phyloP scores from a whole-genome alignment of 306 rosid genomes.

The Fragaria vesca region DNA sequence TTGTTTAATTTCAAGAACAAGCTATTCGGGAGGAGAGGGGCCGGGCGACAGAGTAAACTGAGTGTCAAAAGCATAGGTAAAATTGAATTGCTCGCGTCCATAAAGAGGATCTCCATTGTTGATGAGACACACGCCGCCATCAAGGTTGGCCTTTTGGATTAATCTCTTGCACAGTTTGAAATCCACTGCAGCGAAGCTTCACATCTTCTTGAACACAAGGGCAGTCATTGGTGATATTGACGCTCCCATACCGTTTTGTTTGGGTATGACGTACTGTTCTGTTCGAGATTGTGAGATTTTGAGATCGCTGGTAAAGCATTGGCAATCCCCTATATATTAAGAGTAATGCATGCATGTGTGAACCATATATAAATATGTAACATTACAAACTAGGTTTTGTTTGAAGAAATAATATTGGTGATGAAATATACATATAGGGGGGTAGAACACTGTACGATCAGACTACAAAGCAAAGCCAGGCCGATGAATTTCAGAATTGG shows the following conservation, averaged over 20 bases:
- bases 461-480: conserved; percentile 12
- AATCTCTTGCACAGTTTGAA: conserved; percentile 20
- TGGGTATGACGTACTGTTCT: conserved; percentile 14
- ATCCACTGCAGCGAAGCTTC: conserved; percentile 30
- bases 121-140: neutral
- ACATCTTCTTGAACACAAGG: conserved; percentile 23
- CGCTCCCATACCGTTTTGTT: conserved; percentile 38
- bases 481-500: conserved; percentile 18
- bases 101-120: neutral
- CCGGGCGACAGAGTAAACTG: neutral
- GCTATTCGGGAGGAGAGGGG: neutral
- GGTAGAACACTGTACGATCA: neutral
- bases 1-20: neutral
- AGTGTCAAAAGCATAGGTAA: neutral
- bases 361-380: too few species aligned
- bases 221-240: conserved; percentile 32
- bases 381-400: neutral
- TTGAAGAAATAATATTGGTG: too few species aligned
- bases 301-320: conserved; percentile 23
- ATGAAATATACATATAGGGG: too few species aligned
- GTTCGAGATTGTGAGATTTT: conserved; percentile 19
- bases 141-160: neutral
- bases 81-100: neutral
- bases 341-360: neutral
- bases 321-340: conserved; percentile 25